Percentiles rank a stretch among this genome's conserved stretches.
These are phyloP conservation scores for Cajanus cajan DNA, from an alignment of 306 rosid genomes.

Conservation along the genomic window DNA sequence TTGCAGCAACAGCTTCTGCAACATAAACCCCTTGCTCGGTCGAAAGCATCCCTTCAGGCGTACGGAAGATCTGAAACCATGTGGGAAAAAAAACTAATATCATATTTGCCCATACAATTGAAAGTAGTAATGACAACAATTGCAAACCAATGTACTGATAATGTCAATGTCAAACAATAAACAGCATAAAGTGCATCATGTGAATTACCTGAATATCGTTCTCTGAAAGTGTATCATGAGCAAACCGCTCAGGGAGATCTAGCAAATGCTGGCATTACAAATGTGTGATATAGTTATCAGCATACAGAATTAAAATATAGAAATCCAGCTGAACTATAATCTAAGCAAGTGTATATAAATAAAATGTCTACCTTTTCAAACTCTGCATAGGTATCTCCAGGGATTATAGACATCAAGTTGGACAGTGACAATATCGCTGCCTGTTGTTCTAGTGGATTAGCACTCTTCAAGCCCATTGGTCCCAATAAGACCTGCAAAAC, in stretches of 20 bases:
- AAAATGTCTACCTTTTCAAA: constrained; percentile 68
- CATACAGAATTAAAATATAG: constrained; percentile 30
- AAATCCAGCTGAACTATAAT: constrained; percentile 4
- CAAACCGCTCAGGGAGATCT: constrained; percentile 62
- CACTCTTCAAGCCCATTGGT: constrained; percentile 66
- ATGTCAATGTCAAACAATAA: not conserved
- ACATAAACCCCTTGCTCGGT: constrained; percentile 89
- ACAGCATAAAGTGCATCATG: constrained; percentile 3
- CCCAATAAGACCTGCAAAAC: constrained; percentile 70
- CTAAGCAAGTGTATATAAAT: constrained; percentile 2
- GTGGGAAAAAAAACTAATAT: not conserved
- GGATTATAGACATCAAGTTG: constrained; percentile 78
- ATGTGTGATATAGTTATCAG: constrained; percentile 34
- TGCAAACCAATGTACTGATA: not conserved
- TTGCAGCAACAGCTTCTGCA: constrained; percentile 76
- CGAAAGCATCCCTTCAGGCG: constrained; percentile 94
- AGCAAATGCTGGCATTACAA: constrained; percentile 69
- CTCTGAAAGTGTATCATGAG: constrained; percentile 75
- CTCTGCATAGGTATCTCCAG: constrained; percentile 72
- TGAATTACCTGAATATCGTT: constrained; percentile 76
- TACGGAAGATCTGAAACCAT: constrained; percentile 67
- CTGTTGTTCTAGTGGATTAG: constrained; percentile 54
- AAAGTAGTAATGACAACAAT: not conserved
- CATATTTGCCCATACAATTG: not conserved
- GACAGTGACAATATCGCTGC: constrained; percentile 75